A percentile compares a stretch with the other conserved stretches of the same genome.
Evolutionary conservation across 2,329 filamentous ascomycete species (phyloP).

Genomic region (Ascochyta rabiei): DNA sequence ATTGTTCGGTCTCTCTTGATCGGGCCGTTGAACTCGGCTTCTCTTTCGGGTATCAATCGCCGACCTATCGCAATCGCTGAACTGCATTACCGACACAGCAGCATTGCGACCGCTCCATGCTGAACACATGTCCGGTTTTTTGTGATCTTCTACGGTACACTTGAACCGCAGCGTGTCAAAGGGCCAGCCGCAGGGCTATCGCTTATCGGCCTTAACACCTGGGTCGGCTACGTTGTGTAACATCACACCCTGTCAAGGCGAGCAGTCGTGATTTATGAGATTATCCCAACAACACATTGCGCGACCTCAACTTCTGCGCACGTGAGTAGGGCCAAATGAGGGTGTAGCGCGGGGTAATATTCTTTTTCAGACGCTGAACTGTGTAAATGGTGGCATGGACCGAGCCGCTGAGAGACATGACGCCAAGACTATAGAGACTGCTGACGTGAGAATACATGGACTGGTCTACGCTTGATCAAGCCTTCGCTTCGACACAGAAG

Average conservation of each 20-base stretch:
- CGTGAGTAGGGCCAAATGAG: constrained; percentile 5
- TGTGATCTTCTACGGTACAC: too few relatives aligned
- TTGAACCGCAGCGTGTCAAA: neutral
- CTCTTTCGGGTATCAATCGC: neutral
- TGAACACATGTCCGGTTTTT: neutral
- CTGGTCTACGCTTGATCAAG: too few relatives aligned
- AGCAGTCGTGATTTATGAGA: constrained; percentile 20
- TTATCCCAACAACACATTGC: constrained; percentile 19
- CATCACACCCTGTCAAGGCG: constrained; percentile 1
- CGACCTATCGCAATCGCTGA: neutral
- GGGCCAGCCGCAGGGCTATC: neutral
- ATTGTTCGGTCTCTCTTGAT: neutral
- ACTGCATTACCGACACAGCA: neutral
- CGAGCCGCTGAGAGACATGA: constrained; percentile 12
- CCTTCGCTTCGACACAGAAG: too few relatives aligned
- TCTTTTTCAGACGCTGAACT: neutral
- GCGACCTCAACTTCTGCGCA: constrained; percentile 2
- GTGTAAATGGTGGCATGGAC: constrained; percentile 19
- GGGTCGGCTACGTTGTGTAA: constrained; percentile 6
- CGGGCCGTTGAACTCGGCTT: constrained; percentile 13
- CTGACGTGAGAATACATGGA: neutral
- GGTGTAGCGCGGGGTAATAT: constrained; percentile 12
- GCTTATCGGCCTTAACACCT: neutral
- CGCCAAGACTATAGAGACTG: neutral
- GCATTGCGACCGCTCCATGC: neutral